Evolutionary conservation across 306 rosid species (phyloP).

Genomic region (Mucuna pruriens): DNA sequence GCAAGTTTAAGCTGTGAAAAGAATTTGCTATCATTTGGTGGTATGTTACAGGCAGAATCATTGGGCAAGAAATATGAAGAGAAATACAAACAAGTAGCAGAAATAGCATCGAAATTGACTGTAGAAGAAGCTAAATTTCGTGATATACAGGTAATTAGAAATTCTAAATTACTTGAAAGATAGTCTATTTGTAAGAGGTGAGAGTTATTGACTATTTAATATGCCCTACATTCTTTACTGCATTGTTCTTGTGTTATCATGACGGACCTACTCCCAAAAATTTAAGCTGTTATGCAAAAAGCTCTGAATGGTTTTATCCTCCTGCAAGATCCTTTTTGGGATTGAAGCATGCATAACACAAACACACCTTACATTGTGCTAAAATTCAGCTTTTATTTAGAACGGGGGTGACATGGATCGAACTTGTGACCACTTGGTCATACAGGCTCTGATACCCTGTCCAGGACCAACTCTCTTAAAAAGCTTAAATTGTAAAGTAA

Average conservation of each 20-base stretch:
- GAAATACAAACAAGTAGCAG: conserved; percentile 91
- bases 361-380: background rate
- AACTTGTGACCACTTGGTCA: background rate
- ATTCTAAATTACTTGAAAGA: conserved; percentile 23
- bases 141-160: conserved; percentile 78
- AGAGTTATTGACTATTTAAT: conserved; percentile 28
- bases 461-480: background rate
- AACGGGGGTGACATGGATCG: background rate
- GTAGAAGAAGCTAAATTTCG: conserved; percentile 91
- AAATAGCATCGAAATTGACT: conserved; percentile 85
- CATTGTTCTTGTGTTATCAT: background rate
- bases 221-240: background rate
- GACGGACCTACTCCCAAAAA: conserved; percentile 8
- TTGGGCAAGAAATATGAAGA: conserved; percentile 87
- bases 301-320: background rate
- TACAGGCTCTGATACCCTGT: background rate
- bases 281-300: background rate
- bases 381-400: background rate
- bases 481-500: background rate
- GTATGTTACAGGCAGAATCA: conserved; percentile 72
- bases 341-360: background rate
- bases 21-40: conserved; percentile 33
- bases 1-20: conserved; percentile 28
- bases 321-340: background rate
- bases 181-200: conserved; percentile 14